These are phyloP conservation scores for Penicillium sp. DNA, from an alignment of 2,329 filamentous ascomycete genomes.

Conservation along the genomic window DNA sequence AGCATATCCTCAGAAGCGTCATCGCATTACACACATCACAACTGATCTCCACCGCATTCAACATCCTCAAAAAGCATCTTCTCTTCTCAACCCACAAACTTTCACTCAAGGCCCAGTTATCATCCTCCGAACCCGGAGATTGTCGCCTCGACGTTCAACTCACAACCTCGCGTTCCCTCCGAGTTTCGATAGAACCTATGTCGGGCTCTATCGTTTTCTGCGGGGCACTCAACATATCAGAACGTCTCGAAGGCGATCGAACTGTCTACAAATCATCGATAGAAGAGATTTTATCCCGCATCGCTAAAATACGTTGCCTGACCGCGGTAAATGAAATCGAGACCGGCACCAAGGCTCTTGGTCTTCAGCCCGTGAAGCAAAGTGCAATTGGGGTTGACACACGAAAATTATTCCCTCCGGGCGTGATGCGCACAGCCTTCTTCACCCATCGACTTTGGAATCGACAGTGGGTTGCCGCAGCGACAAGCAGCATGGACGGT, in stretches of 20 bases:
- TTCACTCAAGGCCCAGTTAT: slow-evolving; percentile 59
- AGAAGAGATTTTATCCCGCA: slow-evolving; percentile 43
- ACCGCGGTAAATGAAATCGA: slow-evolving; percentile 45
- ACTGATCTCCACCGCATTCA: slow-evolving; percentile 68
- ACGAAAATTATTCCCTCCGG: slow-evolving; percentile 63
- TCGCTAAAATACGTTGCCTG: slow-evolving; percentile 41
- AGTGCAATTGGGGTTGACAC: slow-evolving; percentile 48
- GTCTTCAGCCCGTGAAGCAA: slow-evolving; percentile 41
- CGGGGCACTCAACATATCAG: slow-evolving; percentile 61
- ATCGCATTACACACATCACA: slow-evolving; percentile 74
- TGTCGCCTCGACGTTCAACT: slow-evolving; percentile 71
- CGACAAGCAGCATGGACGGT: slow-evolving; percentile 69
- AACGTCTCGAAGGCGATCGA: slow-evolving; percentile 64
- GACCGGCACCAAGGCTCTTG: slow-evolving; percentile 36
- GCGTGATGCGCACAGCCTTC: slow-evolving; percentile 66
- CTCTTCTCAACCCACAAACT: slow-evolving; percentile 65
- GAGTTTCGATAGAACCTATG: slow-evolving; percentile 71
- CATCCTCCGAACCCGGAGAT: slow-evolving; percentile 63
- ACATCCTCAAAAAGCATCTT: slow-evolving; percentile 60
- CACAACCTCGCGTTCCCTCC: slow-evolving; percentile 62
- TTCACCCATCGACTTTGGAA: slow-evolving; percentile 56
- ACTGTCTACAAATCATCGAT: slow-evolving; percentile 55
- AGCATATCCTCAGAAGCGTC: slow-evolving; percentile 71
- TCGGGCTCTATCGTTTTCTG: slow-evolving; percentile 75
- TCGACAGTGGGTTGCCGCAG: slow-evolving; percentile 72